These are phyloP conservation scores for Fusarium euwallaceae DNA, from an alignment of 2,329 filamentous ascomycete genomes.

Conservation along the genomic window DNA sequence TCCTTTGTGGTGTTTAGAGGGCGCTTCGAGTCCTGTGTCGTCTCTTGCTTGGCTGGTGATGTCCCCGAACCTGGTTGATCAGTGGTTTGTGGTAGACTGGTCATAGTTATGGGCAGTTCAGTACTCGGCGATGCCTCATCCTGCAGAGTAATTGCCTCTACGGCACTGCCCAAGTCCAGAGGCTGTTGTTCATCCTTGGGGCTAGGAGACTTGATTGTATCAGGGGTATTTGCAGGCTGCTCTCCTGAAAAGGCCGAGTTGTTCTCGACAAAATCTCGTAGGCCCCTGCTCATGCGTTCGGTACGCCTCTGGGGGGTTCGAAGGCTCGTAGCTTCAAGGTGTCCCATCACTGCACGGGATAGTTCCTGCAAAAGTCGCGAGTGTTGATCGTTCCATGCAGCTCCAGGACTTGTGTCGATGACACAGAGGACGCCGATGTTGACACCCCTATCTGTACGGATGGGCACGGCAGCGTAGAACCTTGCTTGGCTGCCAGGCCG, in stretches of 20 bases:
- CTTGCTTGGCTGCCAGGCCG: constrained; percentile 38
- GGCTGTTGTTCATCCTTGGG: background rate
- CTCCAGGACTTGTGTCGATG: constrained; percentile 19
- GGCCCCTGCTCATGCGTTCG: constrained; percentile 54
- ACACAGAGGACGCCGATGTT: constrained; percentile 59
- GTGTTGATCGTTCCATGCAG: constrained; percentile 44
- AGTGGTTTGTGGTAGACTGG: background rate
- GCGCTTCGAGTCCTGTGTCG: background rate
- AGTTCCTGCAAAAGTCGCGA: constrained; percentile 45
- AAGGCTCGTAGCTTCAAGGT: constrained; percentile 51
- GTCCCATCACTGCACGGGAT: constrained; percentile 51
- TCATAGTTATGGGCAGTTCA: background rate
- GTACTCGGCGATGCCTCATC: background rate
- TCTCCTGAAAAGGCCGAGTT: constrained; percentile 41
- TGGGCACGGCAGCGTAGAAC: constrained; percentile 59
- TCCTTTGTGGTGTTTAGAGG: constrained; percentile 10
- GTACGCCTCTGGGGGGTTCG: constrained; percentile 47
- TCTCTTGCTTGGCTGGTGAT: background rate
- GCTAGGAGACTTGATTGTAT: background rate
- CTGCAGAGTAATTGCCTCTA: background rate
- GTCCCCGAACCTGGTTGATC: background rate
- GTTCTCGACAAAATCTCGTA: constrained; percentile 54
- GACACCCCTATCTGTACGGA: constrained; percentile 55
- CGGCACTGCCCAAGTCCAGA: background rate
- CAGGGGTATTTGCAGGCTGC: background rate